These are phyloP conservation scores for Xylariaceae sp. DNA, from an alignment of 2,329 filamentous ascomycete species.

Conservation along the genomic window DNA sequence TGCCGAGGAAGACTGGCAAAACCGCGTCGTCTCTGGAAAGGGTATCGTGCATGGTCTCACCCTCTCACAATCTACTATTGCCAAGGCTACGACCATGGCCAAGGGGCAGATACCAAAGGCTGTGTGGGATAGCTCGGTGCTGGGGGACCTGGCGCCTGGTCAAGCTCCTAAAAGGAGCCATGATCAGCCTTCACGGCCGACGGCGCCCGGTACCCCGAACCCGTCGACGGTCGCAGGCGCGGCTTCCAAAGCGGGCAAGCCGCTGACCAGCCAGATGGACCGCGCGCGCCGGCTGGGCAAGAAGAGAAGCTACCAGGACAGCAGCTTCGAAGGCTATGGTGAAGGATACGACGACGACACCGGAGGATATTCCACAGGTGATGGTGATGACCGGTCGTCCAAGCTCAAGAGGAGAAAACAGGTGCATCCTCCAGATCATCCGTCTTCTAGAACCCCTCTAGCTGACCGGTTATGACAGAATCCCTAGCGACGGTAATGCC, in stretches of 20 bases:
- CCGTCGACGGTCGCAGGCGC: conserved; percentile 29
- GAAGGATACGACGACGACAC: conserved; percentile 70
- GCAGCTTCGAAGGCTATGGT: conserved; percentile 69
- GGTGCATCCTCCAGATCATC: conserved; percentile 40
- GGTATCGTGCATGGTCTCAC: conserved; percentile 53
- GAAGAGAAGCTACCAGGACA: conserved; percentile 73
- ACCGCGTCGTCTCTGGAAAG: conserved; percentile 49
- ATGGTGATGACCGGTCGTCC: conserved; percentile 57
- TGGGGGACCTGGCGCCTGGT: conserved; percentile 51
- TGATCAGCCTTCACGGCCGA: conserved; percentile 42
- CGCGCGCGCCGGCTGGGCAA: conserved; percentile 64
- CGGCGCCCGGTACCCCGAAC: conserved; percentile 51
- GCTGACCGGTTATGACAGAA: conserved; percentile 45
- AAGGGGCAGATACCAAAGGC: conserved; percentile 53
- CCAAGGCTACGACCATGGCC: conserved; percentile 53
- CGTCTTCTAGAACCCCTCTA: conserved; percentile 29
- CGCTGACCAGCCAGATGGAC: conserved; percentile 41
- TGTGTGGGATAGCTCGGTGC: conserved; percentile 54
- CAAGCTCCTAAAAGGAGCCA: conserved; percentile 37
- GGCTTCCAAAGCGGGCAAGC: conserved; percentile 27
- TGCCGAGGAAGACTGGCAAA: conserved; percentile 56
- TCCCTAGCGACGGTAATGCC: conserved; percentile 37
- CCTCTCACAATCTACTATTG: conserved; percentile 39
- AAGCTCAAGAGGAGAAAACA: conserved; percentile 63
- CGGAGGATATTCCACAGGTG: conserved; percentile 66